These are phyloP conservation scores for Schoenoplectus triqueter DNA, from an alignment of 202 grass and related monocot genomes.

Conservation along the genomic window DNA sequence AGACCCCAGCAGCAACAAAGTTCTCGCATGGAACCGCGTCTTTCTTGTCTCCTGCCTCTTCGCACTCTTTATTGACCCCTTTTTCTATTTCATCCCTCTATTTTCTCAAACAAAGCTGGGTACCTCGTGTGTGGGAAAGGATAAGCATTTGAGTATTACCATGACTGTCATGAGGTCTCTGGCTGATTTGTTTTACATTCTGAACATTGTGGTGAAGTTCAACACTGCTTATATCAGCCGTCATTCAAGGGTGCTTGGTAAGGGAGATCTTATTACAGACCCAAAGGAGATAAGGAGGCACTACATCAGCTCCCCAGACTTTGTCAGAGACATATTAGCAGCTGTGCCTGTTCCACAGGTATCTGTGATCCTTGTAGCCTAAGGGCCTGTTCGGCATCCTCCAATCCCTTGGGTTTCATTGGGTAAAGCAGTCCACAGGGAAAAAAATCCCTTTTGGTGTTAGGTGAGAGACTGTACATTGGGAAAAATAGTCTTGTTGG, in stretches of 20 bases:
- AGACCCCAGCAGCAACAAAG: constrained; percentile 61
- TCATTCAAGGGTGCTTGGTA: constrained; percentile 72
- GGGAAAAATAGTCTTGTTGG: too few relatives aligned
- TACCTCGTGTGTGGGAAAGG: constrained; percentile 55
- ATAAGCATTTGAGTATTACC: constrained; percentile 43
- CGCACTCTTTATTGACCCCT: constrained; percentile 77
- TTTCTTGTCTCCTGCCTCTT: constrained; percentile 66
- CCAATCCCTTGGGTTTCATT: too few relatives aligned
- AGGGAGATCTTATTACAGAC: constrained; percentile 76
- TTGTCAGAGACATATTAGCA: constrained; percentile 66
- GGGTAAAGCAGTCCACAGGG: too few relatives aligned
- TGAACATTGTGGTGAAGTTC: constrained; percentile 79
- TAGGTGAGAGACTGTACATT: too few relatives aligned
- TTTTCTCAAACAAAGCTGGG: neutral
- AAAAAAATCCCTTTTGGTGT: too few relatives aligned
- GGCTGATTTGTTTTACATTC: constrained; percentile 76
- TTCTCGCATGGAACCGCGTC: constrained; percentile 75
- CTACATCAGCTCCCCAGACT: constrained; percentile 64
- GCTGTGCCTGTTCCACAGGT: constrained; percentile 83
- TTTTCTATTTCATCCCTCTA: constrained; percentile 75
- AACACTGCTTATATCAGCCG: constrained; percentile 82
- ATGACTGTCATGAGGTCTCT: constrained; percentile 66
- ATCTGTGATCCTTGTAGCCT: neutral
- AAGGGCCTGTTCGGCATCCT: too few relatives aligned
- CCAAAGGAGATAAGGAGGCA: constrained; percentile 66